Conservation (phyloP, 345 rosid species). For the Brassica cretica region DNA sequence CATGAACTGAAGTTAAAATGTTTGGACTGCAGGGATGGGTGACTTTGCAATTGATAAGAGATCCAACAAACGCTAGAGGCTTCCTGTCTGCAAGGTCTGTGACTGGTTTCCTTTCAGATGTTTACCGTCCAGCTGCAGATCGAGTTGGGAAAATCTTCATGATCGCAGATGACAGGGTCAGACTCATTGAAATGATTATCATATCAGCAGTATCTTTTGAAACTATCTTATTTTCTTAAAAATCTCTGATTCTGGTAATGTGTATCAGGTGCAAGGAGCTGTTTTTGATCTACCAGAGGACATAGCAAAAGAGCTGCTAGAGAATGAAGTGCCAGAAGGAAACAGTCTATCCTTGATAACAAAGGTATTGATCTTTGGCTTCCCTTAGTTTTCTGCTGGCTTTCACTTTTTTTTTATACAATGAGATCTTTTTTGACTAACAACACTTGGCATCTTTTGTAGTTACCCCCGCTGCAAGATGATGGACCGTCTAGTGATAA, state of each 20-base stretch:
- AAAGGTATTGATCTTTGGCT: background rate
- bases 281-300: conserved; percentile 1
- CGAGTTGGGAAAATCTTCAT: background rate
- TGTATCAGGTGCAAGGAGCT: background rate
- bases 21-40: conserved; percentile 3
- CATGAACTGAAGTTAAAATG: background rate
- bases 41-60: background rate
- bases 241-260: background rate
- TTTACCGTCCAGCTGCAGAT: conserved; percentile 5
- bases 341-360: background rate
- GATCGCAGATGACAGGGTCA: conserved; percentile 1
- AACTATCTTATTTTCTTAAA: background rate
- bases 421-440: background rate
- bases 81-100: background rate
- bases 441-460: background rate
- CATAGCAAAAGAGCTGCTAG: background rate
- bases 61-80: background rate
- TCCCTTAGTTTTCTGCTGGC: background rate
- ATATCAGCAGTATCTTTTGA: background rate
- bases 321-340: conserved; percentile 1
- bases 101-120: background rate
- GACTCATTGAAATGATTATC: background rate
- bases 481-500: conserved; percentile 1
- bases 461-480: background rate
- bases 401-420: background rate